Evolutionary conservation across 2,329 filamentous ascomycete species (phyloP).

Genomic region (Pyrenochaeta sp.): DNA sequence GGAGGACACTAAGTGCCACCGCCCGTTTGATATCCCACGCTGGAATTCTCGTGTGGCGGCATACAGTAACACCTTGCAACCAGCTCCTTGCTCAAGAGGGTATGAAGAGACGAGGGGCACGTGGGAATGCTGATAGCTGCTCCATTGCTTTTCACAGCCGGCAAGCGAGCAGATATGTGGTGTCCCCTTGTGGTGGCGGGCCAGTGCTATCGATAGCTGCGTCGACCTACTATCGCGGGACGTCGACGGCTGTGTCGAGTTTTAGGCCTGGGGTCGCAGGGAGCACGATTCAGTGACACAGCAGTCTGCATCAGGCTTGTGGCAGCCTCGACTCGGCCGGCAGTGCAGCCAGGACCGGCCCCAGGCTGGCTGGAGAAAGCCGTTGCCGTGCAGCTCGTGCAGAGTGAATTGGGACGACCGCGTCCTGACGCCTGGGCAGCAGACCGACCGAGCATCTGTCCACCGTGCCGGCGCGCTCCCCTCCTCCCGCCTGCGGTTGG

Average conservation of each 20-base stretch:
- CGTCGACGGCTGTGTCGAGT: too few relatives aligned
- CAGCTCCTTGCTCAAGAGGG: not conserved
- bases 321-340: not conserved
- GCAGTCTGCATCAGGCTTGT: not conserved
- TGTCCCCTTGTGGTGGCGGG: too few relatives aligned
- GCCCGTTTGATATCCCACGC: not conserved
- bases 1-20: too few relatives aligned
- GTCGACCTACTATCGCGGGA: too few relatives aligned
- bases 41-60: conserved; percentile 13
- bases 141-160: not conserved
- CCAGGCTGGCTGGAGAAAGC: too few relatives aligned
- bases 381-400: too few relatives aligned
- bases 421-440: too few relatives aligned
- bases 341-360: too few relatives aligned
- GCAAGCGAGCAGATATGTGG: too few relatives aligned
- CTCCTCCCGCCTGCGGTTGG: conserved; percentile 6
- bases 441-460: conserved; percentile 1
- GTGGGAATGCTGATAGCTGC: not conserved
- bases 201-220: conserved; percentile 2
- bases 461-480: conserved; percentile 2
- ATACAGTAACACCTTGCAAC: not conserved
- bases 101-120: conserved; percentile 1
- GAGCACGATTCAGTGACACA: not conserved
- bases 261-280: not conserved
- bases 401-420: too few relatives aligned